Conservation (phyloP, 2,329 filamentous ascomycete genomes). For the Rhynchosporium secalis region DNA sequence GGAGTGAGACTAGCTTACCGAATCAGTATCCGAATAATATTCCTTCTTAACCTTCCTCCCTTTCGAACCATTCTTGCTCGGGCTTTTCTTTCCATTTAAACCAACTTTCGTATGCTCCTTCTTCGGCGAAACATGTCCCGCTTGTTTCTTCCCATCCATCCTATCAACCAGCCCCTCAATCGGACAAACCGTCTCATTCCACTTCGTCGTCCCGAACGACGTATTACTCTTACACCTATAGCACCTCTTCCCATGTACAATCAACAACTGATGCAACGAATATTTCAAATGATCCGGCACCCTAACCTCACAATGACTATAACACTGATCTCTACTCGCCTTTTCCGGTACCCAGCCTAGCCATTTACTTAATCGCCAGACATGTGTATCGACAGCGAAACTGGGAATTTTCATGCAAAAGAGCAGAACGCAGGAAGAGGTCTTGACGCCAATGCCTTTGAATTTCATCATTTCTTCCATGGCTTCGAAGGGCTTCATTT, state of each 20-base stretch:
- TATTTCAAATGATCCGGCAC: slow-evolving; percentile 57
- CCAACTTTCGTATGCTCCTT: slow-evolving; percentile 12
- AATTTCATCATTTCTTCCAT: slow-evolving; percentile 53
- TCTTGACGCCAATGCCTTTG: slow-evolving; percentile 58
- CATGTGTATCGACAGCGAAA: slow-evolving; percentile 60
- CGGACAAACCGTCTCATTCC: slow-evolving; percentile 59
- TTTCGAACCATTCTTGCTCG: not conserved
- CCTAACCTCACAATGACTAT: slow-evolving; percentile 53
- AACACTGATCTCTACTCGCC: slow-evolving; percentile 49
- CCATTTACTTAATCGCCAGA: slow-evolving; percentile 53
- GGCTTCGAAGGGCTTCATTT: slow-evolving; percentile 47
- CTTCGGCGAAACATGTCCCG: slow-evolving; percentile 13
- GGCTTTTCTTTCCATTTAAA: not conserved
- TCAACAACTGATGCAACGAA: slow-evolving; percentile 55
- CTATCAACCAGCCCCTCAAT: slow-evolving; percentile 63
- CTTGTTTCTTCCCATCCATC: slow-evolving; percentile 48
- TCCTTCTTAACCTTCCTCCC: not conserved
- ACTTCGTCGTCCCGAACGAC: slow-evolving; percentile 58
- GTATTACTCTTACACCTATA: slow-evolving; percentile 51
- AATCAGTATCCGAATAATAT: not conserved
- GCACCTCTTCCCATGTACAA: slow-evolving; percentile 53
- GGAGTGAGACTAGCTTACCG: not conserved
- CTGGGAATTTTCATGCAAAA: slow-evolving; percentile 55
- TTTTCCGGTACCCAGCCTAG: slow-evolving; percentile 57
- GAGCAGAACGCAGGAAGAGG: slow-evolving; percentile 56